Evolutionary conservation across 1,284 basidiomycete genomes (phyloP).

Genomic region (Heterobasidion irregulare): DNA sequence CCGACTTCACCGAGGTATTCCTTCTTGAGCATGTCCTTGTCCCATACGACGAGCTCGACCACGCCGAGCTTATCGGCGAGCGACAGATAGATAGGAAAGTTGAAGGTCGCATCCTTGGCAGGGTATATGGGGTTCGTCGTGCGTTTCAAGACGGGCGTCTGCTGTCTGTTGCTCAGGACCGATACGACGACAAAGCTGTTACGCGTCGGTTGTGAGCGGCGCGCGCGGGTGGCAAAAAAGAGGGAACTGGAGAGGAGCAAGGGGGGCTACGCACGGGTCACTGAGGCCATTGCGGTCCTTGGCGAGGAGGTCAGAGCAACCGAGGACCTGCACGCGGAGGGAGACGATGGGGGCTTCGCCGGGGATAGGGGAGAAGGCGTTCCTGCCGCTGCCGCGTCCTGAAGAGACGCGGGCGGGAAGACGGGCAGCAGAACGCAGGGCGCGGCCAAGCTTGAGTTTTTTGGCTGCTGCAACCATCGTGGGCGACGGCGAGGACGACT

Average conservation of each 20-base stretch:
- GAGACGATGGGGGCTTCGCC: constrained; percentile 61
- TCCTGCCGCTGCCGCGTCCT: constrained; percentile 28
- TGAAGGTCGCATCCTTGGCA: constrained; percentile 74
- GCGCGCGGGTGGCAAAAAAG: neutral
- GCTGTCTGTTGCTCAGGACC: constrained; percentile 55
- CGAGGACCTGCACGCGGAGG: constrained; percentile 58
- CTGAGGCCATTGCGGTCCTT: constrained; percentile 61
- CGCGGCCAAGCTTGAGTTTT: constrained; percentile 37
- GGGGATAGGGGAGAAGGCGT: constrained; percentile 38
- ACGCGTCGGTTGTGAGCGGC: neutral
- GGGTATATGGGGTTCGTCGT: constrained; percentile 71
- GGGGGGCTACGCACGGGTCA: constrained; percentile 54
- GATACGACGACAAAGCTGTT: constrained; percentile 70
- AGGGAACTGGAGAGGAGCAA: constrained; percentile 1
- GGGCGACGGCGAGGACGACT: neutral
- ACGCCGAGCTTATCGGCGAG: constrained; percentile 67
- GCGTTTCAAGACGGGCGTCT: constrained; percentile 77
- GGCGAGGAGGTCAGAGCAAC: constrained; percentile 50
- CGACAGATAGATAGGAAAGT: constrained; percentile 76
- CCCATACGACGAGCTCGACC: constrained; percentile 88
- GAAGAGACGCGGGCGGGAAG: constrained; percentile 36
- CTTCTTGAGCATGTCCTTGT: constrained; percentile 83
- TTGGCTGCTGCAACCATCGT: constrained; percentile 26
- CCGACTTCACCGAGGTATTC: constrained; percentile 91
- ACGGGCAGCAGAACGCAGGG: constrained; percentile 37